These are phyloP conservation scores for Mortierella alpina DNA, from an alignment of 192 early-diverging fungal genomes.

Conservation along the genomic window DNA sequence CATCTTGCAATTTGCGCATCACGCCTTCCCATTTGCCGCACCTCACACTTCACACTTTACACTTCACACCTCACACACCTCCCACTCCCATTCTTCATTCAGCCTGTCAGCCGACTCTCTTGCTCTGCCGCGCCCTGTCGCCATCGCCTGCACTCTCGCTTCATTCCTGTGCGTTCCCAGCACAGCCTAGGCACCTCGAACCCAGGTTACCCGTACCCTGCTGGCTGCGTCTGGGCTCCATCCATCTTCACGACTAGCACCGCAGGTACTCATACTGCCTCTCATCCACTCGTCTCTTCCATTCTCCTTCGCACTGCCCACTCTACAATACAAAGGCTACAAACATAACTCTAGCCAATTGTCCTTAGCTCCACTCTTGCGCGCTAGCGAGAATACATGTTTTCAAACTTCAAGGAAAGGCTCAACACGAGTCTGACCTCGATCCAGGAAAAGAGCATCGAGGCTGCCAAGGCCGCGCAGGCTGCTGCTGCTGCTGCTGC, in stretches of 20 bases:
- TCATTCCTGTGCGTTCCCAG: too few species aligned
- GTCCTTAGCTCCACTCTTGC: too few species aligned
- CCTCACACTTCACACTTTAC: too few species aligned
- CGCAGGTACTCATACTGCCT: not conserved
- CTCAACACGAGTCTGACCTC: slow-evolving; percentile 51
- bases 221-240: not conserved
- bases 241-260: not conserved
- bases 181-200: too few species aligned
- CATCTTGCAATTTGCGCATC: too few species aligned
- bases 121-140: too few species aligned
- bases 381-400: slow-evolving; percentile 14
- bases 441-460: slow-evolving; percentile 47
- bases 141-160: too few species aligned
- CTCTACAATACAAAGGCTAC: not conserved
- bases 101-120: not conserved
- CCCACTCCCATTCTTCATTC: not conserved
- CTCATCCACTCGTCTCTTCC: not conserved
- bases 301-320: not conserved
- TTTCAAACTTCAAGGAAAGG: slow-evolving; percentile 52
- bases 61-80: not conserved
- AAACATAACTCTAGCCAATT: too few species aligned
- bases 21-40: too few species aligned
- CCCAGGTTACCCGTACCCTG: too few species aligned
- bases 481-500: slow-evolving; percentile 20
- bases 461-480: slow-evolving; percentile 38